These are phyloP conservation scores for Serendipita indica DNA, from an alignment of 768 basidiomycete species.

Conservation along the genomic window DNA sequence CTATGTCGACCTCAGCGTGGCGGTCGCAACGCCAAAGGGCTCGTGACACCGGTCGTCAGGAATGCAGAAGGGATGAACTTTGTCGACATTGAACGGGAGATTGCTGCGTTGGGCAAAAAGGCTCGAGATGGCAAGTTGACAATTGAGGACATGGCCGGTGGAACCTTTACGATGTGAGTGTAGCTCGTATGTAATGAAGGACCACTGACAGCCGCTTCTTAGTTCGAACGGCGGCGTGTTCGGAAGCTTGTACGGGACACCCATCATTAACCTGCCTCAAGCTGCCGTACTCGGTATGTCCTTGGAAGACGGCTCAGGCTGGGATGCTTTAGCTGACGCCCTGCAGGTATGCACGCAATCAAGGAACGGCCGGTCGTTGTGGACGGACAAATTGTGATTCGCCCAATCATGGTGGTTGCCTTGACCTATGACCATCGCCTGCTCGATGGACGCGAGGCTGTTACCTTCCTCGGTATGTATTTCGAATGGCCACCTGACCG, in stretches of 20 bases:
- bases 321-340: too few species aligned
- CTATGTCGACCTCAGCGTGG: conserved; percentile 87
- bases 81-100: conserved; percentile 85
- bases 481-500: conserved; percentile 7
- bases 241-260: conserved; percentile 93
- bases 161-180: conserved; percentile 92
- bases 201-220: conserved; percentile 6
- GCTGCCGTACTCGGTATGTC: conserved; percentile 71
- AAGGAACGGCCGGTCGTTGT: conserved; percentile 85
- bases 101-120: conserved; percentile 83
- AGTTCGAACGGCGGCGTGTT: conserved; percentile 99
- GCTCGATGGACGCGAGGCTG: conserved; percentile 89
- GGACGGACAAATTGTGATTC: conserved; percentile 87
- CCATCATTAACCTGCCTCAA: conserved; percentile 96
- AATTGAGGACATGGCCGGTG: conserved; percentile 97
- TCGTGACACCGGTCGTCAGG: conserved; percentile 90
- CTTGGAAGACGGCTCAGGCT: too few species aligned
- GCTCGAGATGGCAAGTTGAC: conserved; percentile 85
- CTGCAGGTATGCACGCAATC: conserved; percentile 79
- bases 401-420: conserved; percentile 92
- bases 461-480: conserved; percentile 86
- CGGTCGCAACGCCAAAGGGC: conserved; percentile 91
- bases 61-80: conserved; percentile 80
- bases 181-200: neutral
- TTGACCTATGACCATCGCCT: conserved; percentile 92